phyloP scores from a whole-genome alignment of 1,284 basidiomycete genomes.

The Schizophyllum amplum region DNA sequence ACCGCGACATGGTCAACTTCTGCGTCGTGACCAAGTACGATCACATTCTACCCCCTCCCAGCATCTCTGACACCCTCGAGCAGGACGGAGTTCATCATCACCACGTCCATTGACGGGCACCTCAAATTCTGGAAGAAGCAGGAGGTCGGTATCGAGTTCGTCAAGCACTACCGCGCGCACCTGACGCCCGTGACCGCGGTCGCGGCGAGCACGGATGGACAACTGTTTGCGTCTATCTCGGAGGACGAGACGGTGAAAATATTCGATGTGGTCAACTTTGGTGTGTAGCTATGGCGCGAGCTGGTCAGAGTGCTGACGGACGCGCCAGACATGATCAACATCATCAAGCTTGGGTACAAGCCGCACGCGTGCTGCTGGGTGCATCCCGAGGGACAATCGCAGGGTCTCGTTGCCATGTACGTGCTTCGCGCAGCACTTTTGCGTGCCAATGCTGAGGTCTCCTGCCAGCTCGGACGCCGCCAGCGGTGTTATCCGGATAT shows the following conservation, averaged over 20 bases:
- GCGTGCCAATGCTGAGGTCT: background rate
- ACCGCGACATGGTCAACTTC: conserved; percentile 88
- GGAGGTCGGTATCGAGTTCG: conserved; percentile 85
- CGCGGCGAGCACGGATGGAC: conserved; percentile 88
- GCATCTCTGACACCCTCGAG: background rate
- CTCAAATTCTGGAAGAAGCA: conserved; percentile 99
- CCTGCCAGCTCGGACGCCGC: conserved; percentile 66
- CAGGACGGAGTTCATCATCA: conserved; percentile 90
- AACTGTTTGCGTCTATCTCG: conserved; percentile 83
- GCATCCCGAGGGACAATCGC: conserved; percentile 81
- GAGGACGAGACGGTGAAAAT: conserved; percentile 87
- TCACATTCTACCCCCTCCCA: conserved; percentile 2
- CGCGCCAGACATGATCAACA: conserved; percentile 92
- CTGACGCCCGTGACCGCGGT: conserved; percentile 74
- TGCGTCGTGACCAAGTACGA: conserved; percentile 78
- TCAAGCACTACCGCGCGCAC: conserved; percentile 92
- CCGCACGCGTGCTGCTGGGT: conserved; percentile 93
- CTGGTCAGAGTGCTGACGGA: too few species aligned
- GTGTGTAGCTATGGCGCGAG: too few species aligned
- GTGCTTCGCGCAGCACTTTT: conserved; percentile 19
- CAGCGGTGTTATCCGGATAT: conserved; percentile 76
- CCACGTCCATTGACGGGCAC: conserved; percentile 92
- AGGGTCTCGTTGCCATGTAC: conserved; percentile 83
- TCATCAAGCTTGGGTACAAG: conserved; percentile 80
- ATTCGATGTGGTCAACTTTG: conserved; percentile 97